A percentile compares a stretch with the other conserved stretches of the same genome.
phyloP scores from a whole-genome alignment of 306 rosid genomes.

The Urtica urens region DNA sequence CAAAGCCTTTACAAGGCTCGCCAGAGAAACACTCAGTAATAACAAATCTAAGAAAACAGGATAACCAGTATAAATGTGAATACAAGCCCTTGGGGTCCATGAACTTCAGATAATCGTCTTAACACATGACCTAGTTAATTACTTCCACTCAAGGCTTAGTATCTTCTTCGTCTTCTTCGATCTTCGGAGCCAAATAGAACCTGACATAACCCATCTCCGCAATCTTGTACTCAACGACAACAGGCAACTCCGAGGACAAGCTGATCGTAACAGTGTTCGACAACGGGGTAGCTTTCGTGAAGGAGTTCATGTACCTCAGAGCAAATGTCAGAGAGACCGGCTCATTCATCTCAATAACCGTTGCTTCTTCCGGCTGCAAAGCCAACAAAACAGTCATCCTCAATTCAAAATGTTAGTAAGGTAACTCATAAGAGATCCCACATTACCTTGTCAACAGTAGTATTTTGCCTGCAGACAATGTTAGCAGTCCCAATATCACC shows the following conservation, averaged over 20 bases:
- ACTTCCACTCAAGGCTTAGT: slow-evolving; percentile 23
- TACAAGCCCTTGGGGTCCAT: not conserved
- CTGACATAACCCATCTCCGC: slow-evolving; percentile 65
- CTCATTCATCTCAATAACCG: slow-evolving; percentile 66
- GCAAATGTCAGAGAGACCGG: slow-evolving; percentile 85
- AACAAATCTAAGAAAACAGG: too few relatives aligned
- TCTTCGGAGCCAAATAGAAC: slow-evolving; percentile 89
- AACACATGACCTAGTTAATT: not conserved
- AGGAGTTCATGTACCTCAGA: slow-evolving; percentile 84
- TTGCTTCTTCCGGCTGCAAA: slow-evolving; percentile 52
- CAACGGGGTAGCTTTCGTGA: slow-evolving; percentile 81
- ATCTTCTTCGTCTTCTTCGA: slow-evolving; percentile 74
- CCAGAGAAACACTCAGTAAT: too few relatives aligned
- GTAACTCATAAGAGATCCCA: not conserved
- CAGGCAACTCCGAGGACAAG: slow-evolving; percentile 56
- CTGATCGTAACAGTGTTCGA: slow-evolving; percentile 57
- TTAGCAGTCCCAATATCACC: slow-evolving; percentile 93
- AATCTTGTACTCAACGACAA: slow-evolving; percentile 49
- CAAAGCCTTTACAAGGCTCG: not conserved
- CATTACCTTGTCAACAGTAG: slow-evolving; percentile 74
- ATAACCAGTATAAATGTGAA: not conserved
- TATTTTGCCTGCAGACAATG: slow-evolving; percentile 86
- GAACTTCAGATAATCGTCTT: too few relatives aligned
- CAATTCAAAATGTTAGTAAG: not conserved
- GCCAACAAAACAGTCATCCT: not conserved